Evolutionary conservation across 2,329 filamentous ascomycete species (phyloP).

Genomic region (Fusarium nurragi): DNA sequence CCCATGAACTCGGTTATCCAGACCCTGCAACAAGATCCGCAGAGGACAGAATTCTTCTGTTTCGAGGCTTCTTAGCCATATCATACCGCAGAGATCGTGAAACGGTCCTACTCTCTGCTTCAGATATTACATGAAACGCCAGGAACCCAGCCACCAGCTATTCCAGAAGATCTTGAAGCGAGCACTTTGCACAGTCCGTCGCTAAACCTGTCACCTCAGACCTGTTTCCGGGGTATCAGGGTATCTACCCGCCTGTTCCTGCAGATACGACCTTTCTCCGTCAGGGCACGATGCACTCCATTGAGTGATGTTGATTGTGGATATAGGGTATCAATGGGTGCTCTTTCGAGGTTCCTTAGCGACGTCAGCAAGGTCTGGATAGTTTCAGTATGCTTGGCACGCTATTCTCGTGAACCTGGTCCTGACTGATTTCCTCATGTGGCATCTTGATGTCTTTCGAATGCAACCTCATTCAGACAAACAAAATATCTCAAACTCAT

Average conservation of each 20-base stretch:
- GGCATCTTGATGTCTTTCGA: slow-evolving; percentile 14
- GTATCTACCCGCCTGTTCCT: slow-evolving; percentile 29
- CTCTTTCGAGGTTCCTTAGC: slow-evolving; percentile 6
- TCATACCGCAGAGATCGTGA: slow-evolving; percentile 35
- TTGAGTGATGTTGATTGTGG: slow-evolving; percentile 37
- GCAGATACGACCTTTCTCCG: slow-evolving; percentile 30
- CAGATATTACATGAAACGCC: slow-evolving; percentile 41
- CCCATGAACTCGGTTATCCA: slow-evolving; percentile 1
- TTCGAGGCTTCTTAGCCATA: slow-evolving; percentile 13
- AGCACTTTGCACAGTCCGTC: slow-evolving; percentile 14
- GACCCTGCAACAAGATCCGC: background rate
- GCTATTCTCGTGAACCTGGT: slow-evolving; percentile 15
- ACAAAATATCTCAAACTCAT: slow-evolving; percentile 24
- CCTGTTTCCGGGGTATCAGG: slow-evolving; percentile 39
- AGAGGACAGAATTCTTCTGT: background rate
- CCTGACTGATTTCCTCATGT: slow-evolving; percentile 7
- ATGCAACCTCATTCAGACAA: slow-evolving; percentile 28
- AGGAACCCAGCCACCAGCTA: slow-evolving; percentile 28
- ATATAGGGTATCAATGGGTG: slow-evolving; percentile 3
- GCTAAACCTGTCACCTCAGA: slow-evolving; percentile 21
- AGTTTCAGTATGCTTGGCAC: slow-evolving; percentile 32
- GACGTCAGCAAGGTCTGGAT: slow-evolving; percentile 28
- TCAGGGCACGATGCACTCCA: slow-evolving; percentile 18
- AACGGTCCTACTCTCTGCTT: slow-evolving; percentile 30
- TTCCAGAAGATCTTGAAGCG: slow-evolving; percentile 44